Evolutionary conservation across 148 eudicot species (phyloP).

Genomic region (Rhododendron ferrugineum): DNA sequence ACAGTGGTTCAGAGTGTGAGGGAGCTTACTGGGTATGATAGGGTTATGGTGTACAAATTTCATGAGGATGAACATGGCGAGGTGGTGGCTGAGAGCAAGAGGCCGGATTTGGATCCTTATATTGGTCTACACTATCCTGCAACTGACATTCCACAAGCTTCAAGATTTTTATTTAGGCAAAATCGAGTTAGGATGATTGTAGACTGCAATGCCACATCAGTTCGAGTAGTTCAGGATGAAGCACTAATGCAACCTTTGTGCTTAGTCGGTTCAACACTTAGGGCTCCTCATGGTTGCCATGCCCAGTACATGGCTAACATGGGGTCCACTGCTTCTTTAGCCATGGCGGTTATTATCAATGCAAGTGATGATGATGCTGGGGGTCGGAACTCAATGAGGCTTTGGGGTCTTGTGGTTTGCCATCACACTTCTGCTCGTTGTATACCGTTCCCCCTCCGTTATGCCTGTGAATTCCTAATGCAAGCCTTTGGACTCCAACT

Average conservation of each 20-base stretch:
- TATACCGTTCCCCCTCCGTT: conserved; percentile 82
- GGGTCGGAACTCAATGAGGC: conserved; percentile 52
- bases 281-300: conserved; percentile 97
- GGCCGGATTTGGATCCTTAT: conserved; percentile 75
- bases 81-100: conserved; percentile 77
- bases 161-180: conserved; percentile 86
- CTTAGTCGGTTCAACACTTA: conserved; percentile 83
- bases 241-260: conserved; percentile 64
- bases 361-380: conserved; percentile 57
- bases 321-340: conserved; percentile 87
- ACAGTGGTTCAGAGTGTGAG: conserved; percentile 75
- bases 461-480: conserved; percentile 97
- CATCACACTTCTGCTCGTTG: conserved; percentile 82
- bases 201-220: conserved; percentile 68
- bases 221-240: conserved; percentile 67
- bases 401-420: conserved; percentile 97
- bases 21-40: conserved; percentile 86
- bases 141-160: conserved; percentile 95
- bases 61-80: conserved; percentile 99
- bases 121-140: conserved; percentile 95
- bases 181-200: conserved; percentile 93
- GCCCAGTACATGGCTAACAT: conserved; percentile 95
- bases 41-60: conserved; percentile 96
- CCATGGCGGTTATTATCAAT: conserved; percentile 84
- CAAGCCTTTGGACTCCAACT: conserved; percentile 90